A percentile compares a stretch with the other conserved stretches of the same genome.
Evolutionary conservation across 2,329 filamentous ascomycete species (phyloP).

Genomic region (Colletotrichum phormii): DNA sequence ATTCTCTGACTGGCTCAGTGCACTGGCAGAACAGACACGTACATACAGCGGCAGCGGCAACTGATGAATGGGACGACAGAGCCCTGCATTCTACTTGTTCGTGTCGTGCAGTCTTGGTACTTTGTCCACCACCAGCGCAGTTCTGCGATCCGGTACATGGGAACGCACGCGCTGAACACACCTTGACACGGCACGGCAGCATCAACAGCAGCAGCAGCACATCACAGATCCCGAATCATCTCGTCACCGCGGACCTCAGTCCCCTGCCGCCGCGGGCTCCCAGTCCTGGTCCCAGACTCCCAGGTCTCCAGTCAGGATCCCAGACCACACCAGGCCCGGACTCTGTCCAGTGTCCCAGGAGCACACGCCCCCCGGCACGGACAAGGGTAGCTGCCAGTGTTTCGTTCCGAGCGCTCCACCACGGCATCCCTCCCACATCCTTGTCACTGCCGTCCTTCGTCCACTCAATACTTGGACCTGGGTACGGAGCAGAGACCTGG

Average conservation of each 20-base stretch:
- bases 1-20: slow-evolving; percentile 26
- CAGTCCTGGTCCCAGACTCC: slow-evolving; percentile 14
- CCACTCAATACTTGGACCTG: slow-evolving; percentile 24
- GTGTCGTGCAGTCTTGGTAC: background rate
- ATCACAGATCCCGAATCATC: slow-evolving; percentile 32
- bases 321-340: slow-evolving; percentile 23
- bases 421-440: slow-evolving; percentile 29
- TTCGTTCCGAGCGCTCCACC: slow-evolving; percentile 37
- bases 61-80: slow-evolving; percentile 27
- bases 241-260: slow-evolving; percentile 31
- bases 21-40: slow-evolving; percentile 25
- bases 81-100: slow-evolving; percentile 16
- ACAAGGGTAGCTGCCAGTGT: slow-evolving; percentile 38
- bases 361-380: slow-evolving; percentile 35
- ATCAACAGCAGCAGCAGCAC: slow-evolving; percentile 20
- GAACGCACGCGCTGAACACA: slow-evolving; percentile 2
- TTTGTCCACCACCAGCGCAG: background rate
- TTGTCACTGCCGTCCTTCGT: slow-evolving; percentile 23
- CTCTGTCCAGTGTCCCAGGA: slow-evolving; percentile 22
- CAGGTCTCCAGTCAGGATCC: slow-evolving; percentile 9
- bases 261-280: slow-evolving; percentile 31
- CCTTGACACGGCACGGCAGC: slow-evolving; percentile 16
- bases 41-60: slow-evolving; percentile 14
- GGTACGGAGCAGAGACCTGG: background rate
- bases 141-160: background rate